Percentiles rank a stretch among this genome's conserved stretches.
These are phyloP conservation scores for Biscogniauxia marginata DNA, from an alignment of 2,329 filamentous ascomycete species.

Conservation along the genomic window DNA sequence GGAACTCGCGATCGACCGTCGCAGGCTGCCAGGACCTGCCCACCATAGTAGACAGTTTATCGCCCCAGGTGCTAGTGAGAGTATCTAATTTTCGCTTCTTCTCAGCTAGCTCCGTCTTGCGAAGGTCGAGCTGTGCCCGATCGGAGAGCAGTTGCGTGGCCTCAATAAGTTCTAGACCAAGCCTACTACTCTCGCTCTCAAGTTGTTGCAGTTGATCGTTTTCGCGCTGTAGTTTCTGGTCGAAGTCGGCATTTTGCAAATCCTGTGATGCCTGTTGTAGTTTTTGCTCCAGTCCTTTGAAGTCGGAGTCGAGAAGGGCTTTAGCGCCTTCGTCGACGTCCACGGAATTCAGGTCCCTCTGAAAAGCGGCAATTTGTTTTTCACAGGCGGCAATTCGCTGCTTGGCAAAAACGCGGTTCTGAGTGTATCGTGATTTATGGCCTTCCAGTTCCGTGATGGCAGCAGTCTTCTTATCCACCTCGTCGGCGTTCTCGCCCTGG, in stretches of 20 bases:
- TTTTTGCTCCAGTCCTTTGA: slow-evolving; percentile 65
- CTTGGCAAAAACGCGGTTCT: slow-evolving; percentile 72
- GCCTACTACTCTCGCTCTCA: slow-evolving; percentile 68
- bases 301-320: slow-evolving; percentile 71
- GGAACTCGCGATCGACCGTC: slow-evolving; percentile 69
- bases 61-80: slow-evolving; percentile 70
- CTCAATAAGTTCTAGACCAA: slow-evolving; percentile 79
- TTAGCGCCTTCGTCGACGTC: slow-evolving; percentile 83
- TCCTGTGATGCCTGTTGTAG: slow-evolving; percentile 63
- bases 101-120: slow-evolving; percentile 76
- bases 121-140: slow-evolving; percentile 77
- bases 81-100: slow-evolving; percentile 74
- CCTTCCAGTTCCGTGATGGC: slow-evolving; percentile 72
- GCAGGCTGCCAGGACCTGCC: slow-evolving; percentile 66
- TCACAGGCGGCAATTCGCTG: slow-evolving; percentile 74
- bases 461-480: slow-evolving; percentile 70
- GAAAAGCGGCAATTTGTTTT: slow-evolving; percentile 62
- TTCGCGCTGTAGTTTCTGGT: slow-evolving; percentile 65
- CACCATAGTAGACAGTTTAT: slow-evolving; percentile 66
- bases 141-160: slow-evolving; percentile 79
- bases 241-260: slow-evolving; percentile 64
- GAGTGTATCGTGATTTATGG: slow-evolving; percentile 67
- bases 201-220: slow-evolving; percentile 65
- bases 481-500: slow-evolving; percentile 70
- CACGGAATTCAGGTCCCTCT: slow-evolving; percentile 69